Evolutionary conservation across 164 flowering plant species (phyloP), one percentile per base, ranked within the genome.

Genomic region (Vitis amurensis): DNA sequence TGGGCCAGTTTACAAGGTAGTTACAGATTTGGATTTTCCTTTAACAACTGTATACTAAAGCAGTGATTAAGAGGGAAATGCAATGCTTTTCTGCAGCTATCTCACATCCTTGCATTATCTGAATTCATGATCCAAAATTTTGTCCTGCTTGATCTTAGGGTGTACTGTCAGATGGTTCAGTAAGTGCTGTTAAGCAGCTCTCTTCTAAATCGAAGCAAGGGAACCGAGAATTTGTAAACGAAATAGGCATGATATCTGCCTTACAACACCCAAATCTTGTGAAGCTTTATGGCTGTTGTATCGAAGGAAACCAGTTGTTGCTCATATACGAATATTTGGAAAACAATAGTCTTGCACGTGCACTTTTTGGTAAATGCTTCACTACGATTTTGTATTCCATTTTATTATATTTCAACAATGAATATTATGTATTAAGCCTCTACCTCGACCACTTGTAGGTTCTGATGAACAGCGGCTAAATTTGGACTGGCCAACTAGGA

Each of bases 1-100:
- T 77, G 97, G 94, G 37, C 85, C 93, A 8, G 97, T 91, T 50
- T 88, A 76, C 80, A 91, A 88, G 94, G 97, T 91, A 79, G 57
- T 47, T 27, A 4, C 19, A 12, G 19, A 30, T 67, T 31, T 17
- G 3, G 4, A 30, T 48, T 19, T 23, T 12, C 2, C n/a, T 61
- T 5, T 37, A 6, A 37, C 44, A 37, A 37, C 8, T 37, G 0
- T 3, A 3, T 37, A 7, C 44, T 37, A 3, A 37, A 37, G 44
- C 0, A 37, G 7, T 37, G 4, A 37, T 37, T 37, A 37, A 37
- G 44, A 37, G 44, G 44, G 44, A 37, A 37, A 37, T 37, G 44
- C 8, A 37, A 3, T 37, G 4, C 4, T 37, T 37, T 37, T 37
- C 44, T 37, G 44, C 44, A 37, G 44, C 44, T 37, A 37, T 6